phyloP scores from a whole-genome alignment of 2,329 filamentous ascomycete species.

The Aspergillus sergii region DNA sequence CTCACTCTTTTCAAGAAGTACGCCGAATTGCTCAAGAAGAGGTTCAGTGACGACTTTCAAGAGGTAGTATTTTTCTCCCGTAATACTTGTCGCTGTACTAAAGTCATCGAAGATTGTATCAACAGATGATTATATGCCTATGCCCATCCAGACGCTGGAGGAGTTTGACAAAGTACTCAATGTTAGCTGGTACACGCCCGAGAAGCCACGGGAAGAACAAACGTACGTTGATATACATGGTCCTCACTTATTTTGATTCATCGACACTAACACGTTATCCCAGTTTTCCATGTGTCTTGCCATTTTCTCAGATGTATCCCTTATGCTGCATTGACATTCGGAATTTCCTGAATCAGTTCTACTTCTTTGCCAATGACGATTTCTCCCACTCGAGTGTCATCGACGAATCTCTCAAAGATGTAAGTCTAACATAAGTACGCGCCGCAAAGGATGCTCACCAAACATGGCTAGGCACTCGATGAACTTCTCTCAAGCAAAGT shows the following conservation, averaged over 20 bases:
- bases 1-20: constrained; percentile 94
- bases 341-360: constrained; percentile 97
- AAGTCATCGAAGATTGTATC: constrained; percentile 59
- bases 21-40: constrained; percentile 81
- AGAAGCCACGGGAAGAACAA: constrained; percentile 74
- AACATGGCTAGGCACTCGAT: constrained; percentile 71
- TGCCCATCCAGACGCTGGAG: constrained; percentile 87
- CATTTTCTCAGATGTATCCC: constrained; percentile 99
- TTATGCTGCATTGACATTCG: constrained; percentile 97
- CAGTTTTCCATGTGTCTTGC: constrained; percentile 91
- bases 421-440: constrained; percentile 36
- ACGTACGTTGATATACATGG: constrained; percentile 55
- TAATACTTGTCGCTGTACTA: constrained; percentile 5
- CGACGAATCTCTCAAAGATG: constrained; percentile 83
- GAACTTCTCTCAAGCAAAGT: constrained; percentile 92
- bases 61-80: constrained; percentile 59
- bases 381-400: constrained; percentile 89
- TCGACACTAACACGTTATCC: constrained; percentile 5
- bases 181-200: constrained; percentile 92
- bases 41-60: constrained; percentile 94
- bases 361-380: constrained; percentile 95
- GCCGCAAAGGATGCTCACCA: constrained; percentile 12
- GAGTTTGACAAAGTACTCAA: constrained; percentile 96
- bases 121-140: constrained; percentile 99
- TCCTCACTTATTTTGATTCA: background rate